Percentiles rank a stretch among this genome's conserved stretches.
Evolutionary conservation across 1,284 basidiomycete species (phyloP).

Genomic region (Austroboletus novae-zelandiae): DNA sequence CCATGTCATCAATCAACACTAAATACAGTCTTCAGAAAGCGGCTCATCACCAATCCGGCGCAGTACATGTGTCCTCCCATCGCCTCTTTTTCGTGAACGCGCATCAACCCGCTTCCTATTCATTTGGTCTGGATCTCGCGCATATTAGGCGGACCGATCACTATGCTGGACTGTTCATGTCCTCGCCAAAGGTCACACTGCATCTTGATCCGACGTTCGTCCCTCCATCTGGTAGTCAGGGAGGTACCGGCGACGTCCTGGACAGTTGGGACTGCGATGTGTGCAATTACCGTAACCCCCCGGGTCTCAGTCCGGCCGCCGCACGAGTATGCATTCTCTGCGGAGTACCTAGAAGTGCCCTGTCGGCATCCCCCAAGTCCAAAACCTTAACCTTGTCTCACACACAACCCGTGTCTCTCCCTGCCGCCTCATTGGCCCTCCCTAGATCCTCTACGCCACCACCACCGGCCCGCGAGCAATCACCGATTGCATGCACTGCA

Average conservation of each 20-base stretch:
- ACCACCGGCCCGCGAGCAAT: slow-evolving; percentile 8
- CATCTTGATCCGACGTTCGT: slow-evolving; percentile 45
- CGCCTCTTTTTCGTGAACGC: slow-evolving; percentile 80
- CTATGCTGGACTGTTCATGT: slow-evolving; percentile 91
- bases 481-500: slow-evolving; percentile 65
- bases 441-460: slow-evolving; percentile 19
- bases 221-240: slow-evolving; percentile 19
- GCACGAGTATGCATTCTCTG: slow-evolving; percentile 70
- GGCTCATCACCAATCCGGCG: slow-evolving; percentile 68
- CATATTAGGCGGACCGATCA: slow-evolving; percentile 80
- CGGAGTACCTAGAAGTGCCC: slow-evolving; percentile 61
- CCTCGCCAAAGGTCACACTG: slow-evolving; percentile 87
- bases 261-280: slow-evolving; percentile 83
- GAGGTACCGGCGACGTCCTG: slow-evolving; percentile 32
- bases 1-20: slow-evolving; percentile 31
- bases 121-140: slow-evolving; percentile 65
- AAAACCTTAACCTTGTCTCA: slow-evolving; percentile 35
- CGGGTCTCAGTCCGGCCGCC: slow-evolving; percentile 61
- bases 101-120: slow-evolving; percentile 45
- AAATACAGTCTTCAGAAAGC: slow-evolving; percentile 70
- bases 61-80: slow-evolving; percentile 78
- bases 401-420: slow-evolving; percentile 34
- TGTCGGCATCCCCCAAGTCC: slow-evolving; percentile 31
- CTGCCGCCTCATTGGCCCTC: slow-evolving; percentile 24
- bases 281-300: slow-evolving; percentile 79